Base-by-base conservation (phyloP, 2,329 filamentous ascomycete species). In the Drechslera avenae region DNA sequence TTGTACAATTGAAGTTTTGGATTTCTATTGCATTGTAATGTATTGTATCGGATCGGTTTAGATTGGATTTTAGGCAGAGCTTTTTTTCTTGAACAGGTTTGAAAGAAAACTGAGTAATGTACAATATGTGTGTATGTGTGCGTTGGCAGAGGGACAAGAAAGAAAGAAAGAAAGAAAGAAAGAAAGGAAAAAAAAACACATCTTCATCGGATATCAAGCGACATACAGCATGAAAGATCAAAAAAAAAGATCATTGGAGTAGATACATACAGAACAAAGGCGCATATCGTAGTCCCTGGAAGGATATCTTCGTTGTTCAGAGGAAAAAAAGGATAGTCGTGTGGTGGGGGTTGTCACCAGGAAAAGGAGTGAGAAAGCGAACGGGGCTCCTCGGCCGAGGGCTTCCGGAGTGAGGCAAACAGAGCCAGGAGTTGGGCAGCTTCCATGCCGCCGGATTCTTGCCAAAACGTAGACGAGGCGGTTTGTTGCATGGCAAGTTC, bases 401-500 rank as follows among this genome's bases (percentile, higher is more conserved):
- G 57, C 16, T 62, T 68, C 5, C 65, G 56, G 28, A 72, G 58
- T 14, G 66, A 61, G 2, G 71, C 68, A 37, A 72, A 72, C n/a
- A 73, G 50, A 1, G 60, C 52, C 2, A 73, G 57, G 1, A 73
- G 53, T 42, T 71, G 62, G 3, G 65, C 59, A 5, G 69, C 71
- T 45, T 73, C 71, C 2, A 70, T 42, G 1, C 64, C 68, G 0
- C 68, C 68, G 2, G 51, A 54, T 39, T 72, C 71, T 39, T 70
- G 64, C 71, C 71, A 73, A 28, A 73, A 73, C 1, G 62, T 65
- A 1, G 68, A 57, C 0, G 54, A 41, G 1, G 61, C 41, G 1
- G 68, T 54, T 50, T 72, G 69, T 41, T 69, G 71, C 68, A 73
- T 71, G 1, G 71, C 68, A 0, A 73, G 59, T 9, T 69, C 67